Evolutionary conservation across 2,329 filamentous ascomycete species (phyloP).

Genomic region (Phaeoacremonium minimum): DNA sequence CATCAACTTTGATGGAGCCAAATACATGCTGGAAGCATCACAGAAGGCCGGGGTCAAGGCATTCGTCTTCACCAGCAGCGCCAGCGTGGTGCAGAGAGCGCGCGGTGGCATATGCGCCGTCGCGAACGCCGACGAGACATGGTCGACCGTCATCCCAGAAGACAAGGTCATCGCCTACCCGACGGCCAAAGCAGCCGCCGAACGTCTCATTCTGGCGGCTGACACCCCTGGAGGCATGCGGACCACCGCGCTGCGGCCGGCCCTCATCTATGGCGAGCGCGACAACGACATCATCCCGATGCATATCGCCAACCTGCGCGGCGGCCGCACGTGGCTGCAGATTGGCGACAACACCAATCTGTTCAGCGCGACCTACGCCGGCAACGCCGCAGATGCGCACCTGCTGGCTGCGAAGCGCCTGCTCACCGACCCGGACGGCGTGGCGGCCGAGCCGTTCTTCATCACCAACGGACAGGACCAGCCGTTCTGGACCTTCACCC

Average conservation of each 20-base stretch:
- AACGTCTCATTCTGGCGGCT: slow-evolving; percentile 9
- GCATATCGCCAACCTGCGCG: slow-evolving; percentile 50
- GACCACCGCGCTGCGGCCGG: slow-evolving; percentile 8
- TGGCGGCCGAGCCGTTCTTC: slow-evolving; percentile 60
- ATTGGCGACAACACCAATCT: slow-evolving; percentile 58
- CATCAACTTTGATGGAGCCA: too few species aligned
- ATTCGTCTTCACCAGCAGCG: too few species aligned
- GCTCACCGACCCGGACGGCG: slow-evolving; percentile 34
- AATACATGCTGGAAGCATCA: too few species aligned
- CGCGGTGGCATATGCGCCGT: too few species aligned
- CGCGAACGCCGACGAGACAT: too few species aligned
- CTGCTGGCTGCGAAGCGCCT: slow-evolving; percentile 57
- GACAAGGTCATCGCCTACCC: too few species aligned
- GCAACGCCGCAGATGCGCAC: slow-evolving; percentile 60
- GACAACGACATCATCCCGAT: slow-evolving; percentile 53
- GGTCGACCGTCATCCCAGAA: too few species aligned
- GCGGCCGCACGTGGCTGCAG: slow-evolving; percentile 52
- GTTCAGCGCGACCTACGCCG: slow-evolving; percentile 63
- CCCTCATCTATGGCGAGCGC: slow-evolving; percentile 12
- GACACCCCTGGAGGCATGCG: slow-evolving; percentile 9
- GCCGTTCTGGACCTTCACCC: slow-evolving; percentile 59
- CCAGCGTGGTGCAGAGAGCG: too few species aligned
- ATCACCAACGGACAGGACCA: slow-evolving; percentile 60
- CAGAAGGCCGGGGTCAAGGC: too few species aligned
- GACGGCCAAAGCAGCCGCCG: too few species aligned